phyloP scores from a whole-genome alignment of 148 eudicot genomes.

The Heliamphora exappendiculata region DNA sequence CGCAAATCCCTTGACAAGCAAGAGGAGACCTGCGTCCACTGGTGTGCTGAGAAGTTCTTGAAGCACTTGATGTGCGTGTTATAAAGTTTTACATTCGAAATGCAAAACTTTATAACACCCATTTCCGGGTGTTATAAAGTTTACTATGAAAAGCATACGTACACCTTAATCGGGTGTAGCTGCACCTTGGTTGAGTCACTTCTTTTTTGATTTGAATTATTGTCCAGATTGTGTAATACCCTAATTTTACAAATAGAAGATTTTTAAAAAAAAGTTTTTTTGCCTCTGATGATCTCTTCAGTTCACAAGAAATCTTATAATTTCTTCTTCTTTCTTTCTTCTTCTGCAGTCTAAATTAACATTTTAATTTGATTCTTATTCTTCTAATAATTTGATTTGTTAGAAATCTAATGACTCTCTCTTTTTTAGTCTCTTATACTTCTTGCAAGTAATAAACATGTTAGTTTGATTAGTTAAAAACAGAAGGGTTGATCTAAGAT shows the following conservation, averaged over 20 bases:
- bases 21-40: constrained; percentile 52
- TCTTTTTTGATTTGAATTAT: neutral
- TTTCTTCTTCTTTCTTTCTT: too few species aligned
- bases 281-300: neutral
- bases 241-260: neutral
- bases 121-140: neutral
- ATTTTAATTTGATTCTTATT: too few species aligned
- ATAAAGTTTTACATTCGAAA: too few species aligned
- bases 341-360: too few species aligned
- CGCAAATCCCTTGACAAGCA: constrained; percentile 54
- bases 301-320: neutral
- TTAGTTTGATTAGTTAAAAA: too few species aligned
- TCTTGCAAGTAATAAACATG: too few species aligned
- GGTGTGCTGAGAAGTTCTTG: constrained; percentile 64
- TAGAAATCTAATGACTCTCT: too few species aligned
- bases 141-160: neutral
- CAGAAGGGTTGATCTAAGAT: too few species aligned
- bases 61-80: constrained; percentile 65
- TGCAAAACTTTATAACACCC: too few species aligned
- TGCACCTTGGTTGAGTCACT: constrained; percentile 48
- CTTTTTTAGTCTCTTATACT: too few species aligned
- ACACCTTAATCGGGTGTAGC: constrained; percentile 31
- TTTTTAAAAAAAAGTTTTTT: neutral
- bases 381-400: too few species aligned
- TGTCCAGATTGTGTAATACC: neutral